Evolutionary conservation across 2,329 filamentous ascomycete genomes (phyloP).

Genomic region (Fusarium sp.): DNA sequence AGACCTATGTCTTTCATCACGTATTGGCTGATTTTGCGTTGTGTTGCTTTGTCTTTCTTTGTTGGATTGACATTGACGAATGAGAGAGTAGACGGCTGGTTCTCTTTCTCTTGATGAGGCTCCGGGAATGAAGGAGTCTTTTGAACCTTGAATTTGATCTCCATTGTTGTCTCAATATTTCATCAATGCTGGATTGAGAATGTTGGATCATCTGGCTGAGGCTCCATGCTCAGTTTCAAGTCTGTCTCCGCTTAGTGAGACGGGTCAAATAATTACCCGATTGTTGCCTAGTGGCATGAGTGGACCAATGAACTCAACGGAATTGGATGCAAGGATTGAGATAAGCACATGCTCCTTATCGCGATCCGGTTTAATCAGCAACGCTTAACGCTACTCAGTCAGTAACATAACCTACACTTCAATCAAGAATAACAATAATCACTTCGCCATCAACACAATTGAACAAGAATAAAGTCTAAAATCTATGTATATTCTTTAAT

Average conservation of each 20-base stretch:
- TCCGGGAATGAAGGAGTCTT: neutral
- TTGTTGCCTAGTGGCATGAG: neutral
- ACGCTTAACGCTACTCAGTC: no score
- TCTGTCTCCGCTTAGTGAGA: neutral
- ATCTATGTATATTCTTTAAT: no score
- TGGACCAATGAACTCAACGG: neutral
- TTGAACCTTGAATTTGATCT: slow-evolving; percentile 5
- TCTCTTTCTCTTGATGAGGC: neutral
- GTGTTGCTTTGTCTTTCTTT: slow-evolving; percentile 21
- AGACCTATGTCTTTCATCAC: slow-evolving; percentile 39
- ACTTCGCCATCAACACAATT: no score
- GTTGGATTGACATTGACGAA: slow-evolving; percentile 36
- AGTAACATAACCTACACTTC: no score
- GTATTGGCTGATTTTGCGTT: slow-evolving; percentile 42
- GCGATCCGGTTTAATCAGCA: no score
- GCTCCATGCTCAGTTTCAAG: neutral
- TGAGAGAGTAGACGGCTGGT: slow-evolving; percentile 1
- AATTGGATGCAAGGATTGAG: neutral
- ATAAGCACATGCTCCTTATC: slow-evolving; percentile 1
- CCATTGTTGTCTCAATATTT: neutral
- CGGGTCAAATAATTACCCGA: neutral
- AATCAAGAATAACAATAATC: no score
- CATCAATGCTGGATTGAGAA: neutral
- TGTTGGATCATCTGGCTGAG: neutral
- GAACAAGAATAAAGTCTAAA: no score